Evolutionary conservation across 2,329 filamentous ascomycete genomes (phyloP), one percentile per base, ranked within the genome.

Genomic region (Pseudogymnoascus sp.): DNA sequence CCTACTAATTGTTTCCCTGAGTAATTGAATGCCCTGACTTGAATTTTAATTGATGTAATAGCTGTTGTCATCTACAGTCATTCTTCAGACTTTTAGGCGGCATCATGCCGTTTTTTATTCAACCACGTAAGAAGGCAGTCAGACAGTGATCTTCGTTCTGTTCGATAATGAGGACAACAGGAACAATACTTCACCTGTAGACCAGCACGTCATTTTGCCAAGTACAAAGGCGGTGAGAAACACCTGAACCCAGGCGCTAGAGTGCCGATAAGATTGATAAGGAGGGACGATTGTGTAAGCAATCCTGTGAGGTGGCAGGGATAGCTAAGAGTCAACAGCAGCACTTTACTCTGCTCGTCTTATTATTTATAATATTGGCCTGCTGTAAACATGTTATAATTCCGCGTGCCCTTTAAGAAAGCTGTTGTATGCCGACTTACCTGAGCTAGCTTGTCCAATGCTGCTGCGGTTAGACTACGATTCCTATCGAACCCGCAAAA

Each of bases 251-350:
- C n/a, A 15, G 44, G 28, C 17, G 28, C 28, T 57, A 33, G 50
- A 33, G 28, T 33, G 28, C 28, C n/a, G 50, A 57, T 57, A 57
- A 57, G 50, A 21, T 57, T 31, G 47, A 57, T 57, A 57, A 57
- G 26, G 13, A 28, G 4, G 10, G 47, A 17, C 4, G 47, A 57
- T 57, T 57, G 50, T 19, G 50, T 57, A 57, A 57, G 50, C 47
- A 57, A 17, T 19, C 28, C 47, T 26, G 10, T 8, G 28, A 33
- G 47, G 23, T 23, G 47, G 9, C 9, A 57, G 15, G 15, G 4
- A 28, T 57, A 33, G n/a, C 10, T 57, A 33, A 17, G 50, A 33
- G 23, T 10, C 50, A 57, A 57, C 50, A 17, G 8, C 38, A 19
- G 11, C 10, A 1, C 11, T 57, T 19, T 13, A 33, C 33, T 33